Evolutionary conservation across 106 monocot species (phyloP), one percentile per base, ranked within the genome.

Genomic region (Amphibolis antarctica): DNA sequence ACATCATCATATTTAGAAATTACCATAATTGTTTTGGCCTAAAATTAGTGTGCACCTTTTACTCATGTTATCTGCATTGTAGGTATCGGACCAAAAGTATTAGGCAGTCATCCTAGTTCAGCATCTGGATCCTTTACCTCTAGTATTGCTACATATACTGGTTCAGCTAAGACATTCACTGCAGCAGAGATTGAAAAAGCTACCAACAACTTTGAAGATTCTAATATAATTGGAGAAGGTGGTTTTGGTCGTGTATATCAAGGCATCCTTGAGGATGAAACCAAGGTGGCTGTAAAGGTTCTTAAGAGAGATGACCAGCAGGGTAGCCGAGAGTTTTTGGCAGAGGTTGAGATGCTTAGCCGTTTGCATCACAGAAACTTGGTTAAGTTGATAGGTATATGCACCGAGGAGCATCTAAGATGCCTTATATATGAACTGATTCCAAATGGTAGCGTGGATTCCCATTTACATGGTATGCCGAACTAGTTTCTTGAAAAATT

Each of bases 271-370:
- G 89, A 89, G 42, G 86, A 94, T 71, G 86, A 80, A 58, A 86
- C 75, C 0, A 42, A 19, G 60, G 83, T 94, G 9, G 93, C 93
- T 28, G 83, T 94, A 0, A 94, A 94, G 57, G 83, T 89, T 63
- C 81, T 89, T n/a, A 88, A 85, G 76, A 88, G 93, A 76, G 81
- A 81, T 51, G 93, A 89, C 66, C 80, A 79, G 18, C 88, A 86
- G 48, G 88, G 92, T n/a, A 82, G 81, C 19, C 71, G 88, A 15
- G 93, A 94, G 62, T 94, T 94, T 62, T 69, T 89, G 72, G 79
- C 93, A 0, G 93, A 94, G 68, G 77, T 94, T 43, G 93, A 94
- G 71, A 94, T 94, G 93, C 89, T 94, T 60, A 80, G 86, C 43
- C 89, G 93, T 44, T 70, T 94, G 73, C 93, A 94, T 78, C 93